Percentiles rank a stretch among this genome's conserved stretches.
Evolutionary conservation across 2,329 filamentous ascomycete genomes (phyloP).

Genomic region (Phialocephala sp.): DNA sequence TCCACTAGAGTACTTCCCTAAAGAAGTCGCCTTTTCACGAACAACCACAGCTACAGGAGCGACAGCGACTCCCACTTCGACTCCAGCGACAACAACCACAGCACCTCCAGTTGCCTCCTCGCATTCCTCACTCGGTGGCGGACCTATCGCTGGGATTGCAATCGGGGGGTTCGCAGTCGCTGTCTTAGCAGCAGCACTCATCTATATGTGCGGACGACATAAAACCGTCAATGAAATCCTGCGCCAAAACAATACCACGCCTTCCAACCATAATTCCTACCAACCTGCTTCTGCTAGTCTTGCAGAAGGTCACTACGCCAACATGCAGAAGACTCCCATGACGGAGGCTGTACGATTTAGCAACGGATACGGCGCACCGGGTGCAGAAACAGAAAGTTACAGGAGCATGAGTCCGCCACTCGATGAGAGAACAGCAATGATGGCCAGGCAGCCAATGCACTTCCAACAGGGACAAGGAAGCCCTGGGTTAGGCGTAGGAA

Average conservation of each 20-base stretch:
- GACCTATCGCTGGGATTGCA: constrained; percentile 61
- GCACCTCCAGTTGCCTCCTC: constrained; percentile 2
- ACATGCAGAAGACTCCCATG: constrained; percentile 30
- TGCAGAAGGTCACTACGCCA: constrained; percentile 34
- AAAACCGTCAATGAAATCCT: constrained; percentile 29
- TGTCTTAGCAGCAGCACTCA: constrained; percentile 51
- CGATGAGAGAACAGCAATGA: constrained; percentile 31
- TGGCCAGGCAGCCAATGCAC: constrained; percentile 24
- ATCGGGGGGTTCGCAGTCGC: constrained; percentile 53
- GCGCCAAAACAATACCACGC: constrained; percentile 16
- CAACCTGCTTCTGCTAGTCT: constrained; percentile 27
- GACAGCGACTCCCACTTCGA: constrained; percentile 11
- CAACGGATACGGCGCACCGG: constrained; percentile 2
- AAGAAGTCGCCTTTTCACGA: constrained; percentile 45
- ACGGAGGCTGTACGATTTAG: constrained; percentile 12
- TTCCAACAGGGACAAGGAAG: constrained; percentile 12
- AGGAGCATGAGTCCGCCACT: constrained; percentile 30
- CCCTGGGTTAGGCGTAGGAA: constrained; percentile 1
- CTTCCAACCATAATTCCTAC: constrained; percentile 32
- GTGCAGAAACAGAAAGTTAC: constrained; percentile 25
- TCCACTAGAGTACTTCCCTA: constrained; percentile 61
- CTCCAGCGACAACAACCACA: constrained; percentile 13
- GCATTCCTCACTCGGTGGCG: constrained; percentile 11
- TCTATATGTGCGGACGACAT: constrained; percentile 52
- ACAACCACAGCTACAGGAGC: constrained; percentile 20